Base-by-base conservation (phyloP, 306 rosid genomes). In the Cucurbita argyrosperma region DNA sequence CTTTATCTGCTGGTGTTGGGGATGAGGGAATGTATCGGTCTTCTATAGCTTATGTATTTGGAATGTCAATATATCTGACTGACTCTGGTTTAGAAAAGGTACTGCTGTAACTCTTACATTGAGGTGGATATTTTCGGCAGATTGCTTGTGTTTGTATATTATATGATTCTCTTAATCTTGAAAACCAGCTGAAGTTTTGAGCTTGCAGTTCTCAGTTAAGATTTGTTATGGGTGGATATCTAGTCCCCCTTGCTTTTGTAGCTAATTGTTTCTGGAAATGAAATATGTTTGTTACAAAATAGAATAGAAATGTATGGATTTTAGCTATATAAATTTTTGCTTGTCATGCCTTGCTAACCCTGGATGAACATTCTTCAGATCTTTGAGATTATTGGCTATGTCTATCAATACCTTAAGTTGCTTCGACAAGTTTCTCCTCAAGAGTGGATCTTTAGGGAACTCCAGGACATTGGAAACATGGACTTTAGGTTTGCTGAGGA, bases 361-460 rank as follows among this genome's bases (percentile, higher is more conserved):
- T 73, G 51, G 75, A 23, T 79, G 58, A 74, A 18, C 76, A 5
- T 75, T 70, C 45, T 72, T 76, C 88, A 94, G 99, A 83, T 91
- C 79, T 91, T 83, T 45, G 91, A 94, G 72, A 87, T 94, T 77
- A 87, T 94, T 80, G 89, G 90, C 73, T 87, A 75, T 84, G 88
- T 91, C 68, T 94, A 94, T 85, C 95, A 91, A 80, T 91, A 88
- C 81, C 87, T 91, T 47, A 89, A 86, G 84, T 78, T 94, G 78
- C 78, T 94, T 83, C 88, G 71, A 35, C 77, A 84, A 83, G 77
- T 71, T 79, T 78, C 97, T 71, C 97, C 99, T 49, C 94, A 88
- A 88, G 91, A 91, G 82, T 90, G 99, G 97, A 94, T 94, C 82
- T 94, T 90, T 85, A 84, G 83, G 86, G 99, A 94, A 79, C 90